Conservation (phyloP, 2,329 filamentous ascomycete species). For the Pseudogymnoascus sp. region DNA sequence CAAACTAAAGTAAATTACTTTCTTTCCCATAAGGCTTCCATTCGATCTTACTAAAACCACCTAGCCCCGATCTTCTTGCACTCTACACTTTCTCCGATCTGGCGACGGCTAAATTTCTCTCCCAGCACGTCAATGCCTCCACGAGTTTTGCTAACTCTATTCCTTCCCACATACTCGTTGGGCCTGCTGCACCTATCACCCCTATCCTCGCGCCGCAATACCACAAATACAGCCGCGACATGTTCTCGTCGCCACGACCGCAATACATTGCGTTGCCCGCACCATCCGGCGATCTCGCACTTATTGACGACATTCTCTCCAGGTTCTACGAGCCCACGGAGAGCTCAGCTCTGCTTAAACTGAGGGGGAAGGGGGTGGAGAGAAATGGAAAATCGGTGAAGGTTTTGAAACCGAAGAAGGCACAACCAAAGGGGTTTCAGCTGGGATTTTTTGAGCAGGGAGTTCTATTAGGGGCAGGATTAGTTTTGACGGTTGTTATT, state of each 20-base stretch:
- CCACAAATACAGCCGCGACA: slow-evolving; percentile 33
- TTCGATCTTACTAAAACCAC: neutral
- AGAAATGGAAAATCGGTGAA: neutral
- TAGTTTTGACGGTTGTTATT: neutral
- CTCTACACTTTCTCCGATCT: slow-evolving; percentile 46
- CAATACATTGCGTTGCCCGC: slow-evolving; percentile 29
- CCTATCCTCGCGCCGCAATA: slow-evolving; percentile 20
- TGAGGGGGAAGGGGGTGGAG: neutral
- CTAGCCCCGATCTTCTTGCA: slow-evolving; percentile 23
- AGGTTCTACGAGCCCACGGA: neutral
- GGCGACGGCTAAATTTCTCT: slow-evolving; percentile 35
- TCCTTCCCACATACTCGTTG: slow-evolving; percentile 14
- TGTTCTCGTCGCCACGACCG: slow-evolving; percentile 39
- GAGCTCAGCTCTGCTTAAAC: neutral
- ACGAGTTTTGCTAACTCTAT: slow-evolving; percentile 14
- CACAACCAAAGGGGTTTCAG: slow-evolving; percentile 27
- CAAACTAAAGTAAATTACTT: slow-evolving; percentile 24
- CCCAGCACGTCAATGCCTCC: slow-evolving; percentile 27
- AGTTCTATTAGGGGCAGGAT: neutral
- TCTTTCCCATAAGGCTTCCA: slow-evolving; percentile 30
- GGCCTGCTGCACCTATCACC: slow-evolving; percentile 30
- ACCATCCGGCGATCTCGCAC: neutral
- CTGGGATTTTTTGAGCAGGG: slow-evolving; percentile 43
- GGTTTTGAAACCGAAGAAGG: neutral
- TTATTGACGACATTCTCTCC: neutral